Conservation (phyloP, 106 monocot genomes). For the Dioscorea zingiberensis region DNA sequence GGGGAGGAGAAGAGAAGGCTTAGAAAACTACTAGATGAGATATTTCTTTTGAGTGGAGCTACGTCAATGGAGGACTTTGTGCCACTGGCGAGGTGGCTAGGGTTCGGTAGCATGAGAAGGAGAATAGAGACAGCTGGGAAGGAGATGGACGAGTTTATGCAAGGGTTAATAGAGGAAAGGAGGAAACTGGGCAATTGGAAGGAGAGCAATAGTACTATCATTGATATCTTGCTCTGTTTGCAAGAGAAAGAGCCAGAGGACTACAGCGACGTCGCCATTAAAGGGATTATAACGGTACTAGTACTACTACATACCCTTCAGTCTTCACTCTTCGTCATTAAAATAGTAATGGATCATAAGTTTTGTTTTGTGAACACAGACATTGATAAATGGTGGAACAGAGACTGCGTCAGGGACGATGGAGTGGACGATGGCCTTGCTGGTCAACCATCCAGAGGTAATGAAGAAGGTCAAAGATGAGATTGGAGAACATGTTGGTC, state of each 20-base stretch:
- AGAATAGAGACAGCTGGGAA: constrained; percentile 9
- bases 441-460: constrained; percentile 20
- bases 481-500: neutral
- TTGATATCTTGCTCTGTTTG: constrained; percentile 23
- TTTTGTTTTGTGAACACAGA: no score
- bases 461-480: constrained; percentile 11
- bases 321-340: neutral
- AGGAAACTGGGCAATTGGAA: neutral
- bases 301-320: neutral
- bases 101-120: constrained; percentile 14
- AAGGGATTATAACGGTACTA: constrained; percentile 14
- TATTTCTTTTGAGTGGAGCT: neutral
- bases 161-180: neutral
- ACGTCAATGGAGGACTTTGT: constrained; percentile 32
- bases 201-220: constrained; percentile 12
- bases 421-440: constrained; percentile 16
- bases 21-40: constrained; percentile 20
- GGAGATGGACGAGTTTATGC: neutral
- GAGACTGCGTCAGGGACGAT: constrained; percentile 13
- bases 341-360: no score
- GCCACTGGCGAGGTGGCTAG: constrained; percentile 24
- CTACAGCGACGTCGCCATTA: constrained; percentile 37
- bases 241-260: constrained; percentile 26
- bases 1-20: constrained; percentile 16
- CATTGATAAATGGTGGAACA: constrained; percentile 5